These are phyloP conservation scores for Eucalyptus regnans DNA, from an alignment of 345 rosid species.

Conservation along the genomic window DNA sequence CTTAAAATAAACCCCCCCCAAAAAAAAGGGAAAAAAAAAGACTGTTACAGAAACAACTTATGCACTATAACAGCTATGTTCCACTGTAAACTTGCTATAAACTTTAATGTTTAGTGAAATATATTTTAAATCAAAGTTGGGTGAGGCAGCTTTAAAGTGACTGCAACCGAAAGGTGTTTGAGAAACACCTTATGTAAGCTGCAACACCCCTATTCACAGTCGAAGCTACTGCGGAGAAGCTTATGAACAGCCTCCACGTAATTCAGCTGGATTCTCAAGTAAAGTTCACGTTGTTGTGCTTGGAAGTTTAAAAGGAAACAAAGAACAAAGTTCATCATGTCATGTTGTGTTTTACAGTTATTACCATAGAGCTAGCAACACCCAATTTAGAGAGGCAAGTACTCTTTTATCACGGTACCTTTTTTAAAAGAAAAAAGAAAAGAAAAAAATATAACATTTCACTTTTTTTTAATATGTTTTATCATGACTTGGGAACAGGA, in stretches of 20 bases:
- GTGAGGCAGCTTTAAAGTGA: background rate
- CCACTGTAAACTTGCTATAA: background rate
- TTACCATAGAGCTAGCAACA: background rate
- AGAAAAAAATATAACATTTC: background rate
- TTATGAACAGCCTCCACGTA: background rate
- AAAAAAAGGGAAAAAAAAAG: background rate
- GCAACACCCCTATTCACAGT: background rate
- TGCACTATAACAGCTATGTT: background rate
- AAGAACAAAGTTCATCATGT: background rate
- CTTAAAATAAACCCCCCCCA: background rate
- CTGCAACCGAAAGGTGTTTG: background rate
- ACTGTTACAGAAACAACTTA: background rate
- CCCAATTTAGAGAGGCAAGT: background rate
- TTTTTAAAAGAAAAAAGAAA: background rate
- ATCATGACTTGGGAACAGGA: background rate
- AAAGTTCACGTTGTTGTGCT: background rate
- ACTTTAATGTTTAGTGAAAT: background rate
- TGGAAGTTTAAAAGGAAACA: background rate
- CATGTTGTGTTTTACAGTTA: background rate
- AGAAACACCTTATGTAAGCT: background rate
- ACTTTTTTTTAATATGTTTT: background rate
- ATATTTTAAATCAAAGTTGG: background rate
- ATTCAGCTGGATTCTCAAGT: background rate
- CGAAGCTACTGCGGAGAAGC: background rate
- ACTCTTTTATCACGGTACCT: background rate